phyloP scores from a whole-genome alignment of 768 basidiomycete genomes.

The Termitomyces sp. region DNA sequence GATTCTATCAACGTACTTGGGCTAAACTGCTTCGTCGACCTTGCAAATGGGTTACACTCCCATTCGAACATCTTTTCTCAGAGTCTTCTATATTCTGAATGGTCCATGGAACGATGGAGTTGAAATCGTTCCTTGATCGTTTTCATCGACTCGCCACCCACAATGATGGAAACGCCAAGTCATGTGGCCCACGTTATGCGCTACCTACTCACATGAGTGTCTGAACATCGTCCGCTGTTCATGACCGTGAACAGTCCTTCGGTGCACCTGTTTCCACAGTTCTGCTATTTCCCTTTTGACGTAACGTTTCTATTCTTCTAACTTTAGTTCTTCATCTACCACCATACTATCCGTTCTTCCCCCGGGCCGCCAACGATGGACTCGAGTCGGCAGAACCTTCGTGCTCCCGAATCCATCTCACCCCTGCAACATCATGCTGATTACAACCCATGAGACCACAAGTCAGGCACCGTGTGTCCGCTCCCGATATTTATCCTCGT shows the following conservation, averaged over 20 bases:
- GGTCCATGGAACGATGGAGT: neutral
- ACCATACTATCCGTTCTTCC: neutral
- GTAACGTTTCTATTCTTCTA: neutral
- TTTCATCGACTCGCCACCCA: neutral
- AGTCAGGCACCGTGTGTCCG: neutral
- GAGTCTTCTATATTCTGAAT: neutral
- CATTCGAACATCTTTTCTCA: neutral
- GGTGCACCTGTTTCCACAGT: neutral
- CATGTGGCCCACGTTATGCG: neutral
- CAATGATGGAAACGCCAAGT: neutral
- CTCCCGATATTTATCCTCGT: conserved; percentile 6
- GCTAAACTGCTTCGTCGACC: neutral
- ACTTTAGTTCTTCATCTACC: neutral
- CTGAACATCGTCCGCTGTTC: neutral
- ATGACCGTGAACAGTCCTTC: neutral
- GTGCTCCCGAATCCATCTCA: neutral
- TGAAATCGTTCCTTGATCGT: neutral
- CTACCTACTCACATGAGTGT: neutral
- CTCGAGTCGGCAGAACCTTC: conserved; percentile 6
- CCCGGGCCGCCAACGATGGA: neutral
- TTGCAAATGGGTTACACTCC: neutral
- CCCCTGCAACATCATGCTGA: neutral
- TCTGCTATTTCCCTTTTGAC: neutral
- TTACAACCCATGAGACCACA: conserved; percentile 1
- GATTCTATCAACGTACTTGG: neutral